Conservation (phyloP, 768 basidiomycete genomes). For the Leccinum longicurvipes region DNA sequence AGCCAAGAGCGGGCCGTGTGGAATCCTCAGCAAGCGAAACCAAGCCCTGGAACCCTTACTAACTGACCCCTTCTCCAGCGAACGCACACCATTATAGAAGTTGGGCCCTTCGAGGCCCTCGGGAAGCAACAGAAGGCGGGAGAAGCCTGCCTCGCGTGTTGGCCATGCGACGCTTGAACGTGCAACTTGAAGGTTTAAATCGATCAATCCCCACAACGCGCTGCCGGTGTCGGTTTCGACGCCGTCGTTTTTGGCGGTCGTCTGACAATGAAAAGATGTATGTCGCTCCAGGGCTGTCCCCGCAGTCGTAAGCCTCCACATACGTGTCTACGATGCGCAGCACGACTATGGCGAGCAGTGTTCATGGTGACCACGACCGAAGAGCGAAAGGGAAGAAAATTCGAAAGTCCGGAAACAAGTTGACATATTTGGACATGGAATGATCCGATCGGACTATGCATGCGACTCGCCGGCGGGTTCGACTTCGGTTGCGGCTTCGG, state of each 20-base stretch:
- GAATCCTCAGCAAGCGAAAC: background rate
- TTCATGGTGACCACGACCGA: background rate
- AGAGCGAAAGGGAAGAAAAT: background rate
- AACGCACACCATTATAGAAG: background rate
- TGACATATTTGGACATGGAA: background rate
- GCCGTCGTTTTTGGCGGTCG: background rate
- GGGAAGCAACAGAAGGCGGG: background rate
- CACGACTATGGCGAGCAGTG: background rate
- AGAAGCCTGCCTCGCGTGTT: constrained; percentile 12
- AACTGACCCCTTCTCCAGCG: background rate
- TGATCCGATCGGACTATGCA: constrained; percentile 7
- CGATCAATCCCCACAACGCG: background rate
- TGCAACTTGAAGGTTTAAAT: background rate
- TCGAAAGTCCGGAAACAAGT: background rate
- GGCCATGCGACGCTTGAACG: constrained; percentile 2
- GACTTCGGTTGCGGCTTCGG: background rate
- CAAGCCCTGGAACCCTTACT: background rate
- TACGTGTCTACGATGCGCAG: background rate
- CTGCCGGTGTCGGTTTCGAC: background rate
- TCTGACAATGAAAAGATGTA: background rate
- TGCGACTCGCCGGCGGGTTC: background rate
- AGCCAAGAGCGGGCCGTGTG: background rate
- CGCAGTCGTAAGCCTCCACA: background rate
- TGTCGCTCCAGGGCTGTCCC: background rate
- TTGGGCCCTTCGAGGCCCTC: background rate